Evolutionary conservation across 2,329 filamentous ascomycete genomes (phyloP).

Genomic region (Diaporthe longicolla): DNA sequence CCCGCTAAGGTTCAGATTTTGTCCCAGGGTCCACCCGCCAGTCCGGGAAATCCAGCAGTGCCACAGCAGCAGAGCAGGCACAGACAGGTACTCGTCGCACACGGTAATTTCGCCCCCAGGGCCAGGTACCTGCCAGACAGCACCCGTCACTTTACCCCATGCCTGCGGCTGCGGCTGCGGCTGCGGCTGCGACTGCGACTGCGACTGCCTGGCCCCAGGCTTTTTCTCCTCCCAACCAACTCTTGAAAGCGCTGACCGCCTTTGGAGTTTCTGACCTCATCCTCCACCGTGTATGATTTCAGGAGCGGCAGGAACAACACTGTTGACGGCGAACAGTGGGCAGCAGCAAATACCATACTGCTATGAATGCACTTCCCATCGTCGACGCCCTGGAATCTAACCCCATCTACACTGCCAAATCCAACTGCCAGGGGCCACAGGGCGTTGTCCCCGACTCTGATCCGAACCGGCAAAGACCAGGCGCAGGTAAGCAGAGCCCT

Average conservation of each 20-base stretch:
- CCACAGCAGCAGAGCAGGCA: background rate
- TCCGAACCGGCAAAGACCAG: background rate
- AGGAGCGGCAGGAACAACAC: constrained; percentile 14
- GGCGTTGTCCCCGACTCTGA: background rate
- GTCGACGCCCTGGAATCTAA: background rate
- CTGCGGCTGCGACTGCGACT: background rate
- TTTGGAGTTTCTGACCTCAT: constrained; percentile 32
- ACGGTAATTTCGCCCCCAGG: too few relatives aligned
- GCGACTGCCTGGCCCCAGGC: constrained; percentile 11
- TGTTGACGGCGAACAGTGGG: background rate
- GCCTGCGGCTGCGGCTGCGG: too few relatives aligned
- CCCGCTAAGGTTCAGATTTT: constrained; percentile 23
- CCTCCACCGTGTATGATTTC: background rate
- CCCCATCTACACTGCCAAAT: background rate
- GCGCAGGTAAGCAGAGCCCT: background rate
- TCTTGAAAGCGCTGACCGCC: constrained; percentile 6
- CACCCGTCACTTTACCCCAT: background rate
- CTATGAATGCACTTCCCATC: background rate
- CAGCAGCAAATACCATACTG: background rate
- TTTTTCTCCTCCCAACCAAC: background rate
- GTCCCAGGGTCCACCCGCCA: constrained; percentile 16
- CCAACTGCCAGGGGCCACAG: background rate
- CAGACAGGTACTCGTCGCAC: background rate
- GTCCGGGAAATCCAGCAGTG: background rate
- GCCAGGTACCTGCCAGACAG: constrained; percentile 7